Conservation (phyloP, 495 filamentous ascomycete genomes). For the Filosporella fistucella region DNA sequence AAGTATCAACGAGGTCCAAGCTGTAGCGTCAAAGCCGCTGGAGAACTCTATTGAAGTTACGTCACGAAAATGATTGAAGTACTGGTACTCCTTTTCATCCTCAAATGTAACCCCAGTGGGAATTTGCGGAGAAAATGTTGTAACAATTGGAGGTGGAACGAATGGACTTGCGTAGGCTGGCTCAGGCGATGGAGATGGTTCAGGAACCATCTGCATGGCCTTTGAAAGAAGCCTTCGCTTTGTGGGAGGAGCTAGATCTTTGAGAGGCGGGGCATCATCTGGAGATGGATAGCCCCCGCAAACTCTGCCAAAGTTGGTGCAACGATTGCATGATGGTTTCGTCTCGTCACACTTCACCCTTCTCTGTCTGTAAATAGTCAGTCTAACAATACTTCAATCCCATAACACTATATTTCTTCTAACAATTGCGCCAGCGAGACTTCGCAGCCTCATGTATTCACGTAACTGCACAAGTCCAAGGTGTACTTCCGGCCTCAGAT, state of each 20-base stretch:
- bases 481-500: background rate
- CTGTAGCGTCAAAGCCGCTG: slow-evolving; percentile 8
- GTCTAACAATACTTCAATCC: too few species aligned
- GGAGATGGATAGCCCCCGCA: slow-evolving; percentile 35
- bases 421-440: background rate
- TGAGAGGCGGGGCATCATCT: slow-evolving; percentile 8
- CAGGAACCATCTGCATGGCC: background rate
- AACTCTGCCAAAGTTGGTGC: slow-evolving; percentile 30
- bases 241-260: background rate
- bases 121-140: background rate
- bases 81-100: slow-evolving; percentile 12
- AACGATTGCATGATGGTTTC: slow-evolving; percentile 34
- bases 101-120: slow-evolving; percentile 8
- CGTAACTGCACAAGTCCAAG: too few species aligned
- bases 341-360: slow-evolving; percentile 42
- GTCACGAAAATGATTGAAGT: slow-evolving; percentile 20
- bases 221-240: slow-evolving; percentile 14
- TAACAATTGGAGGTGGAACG: background rate
- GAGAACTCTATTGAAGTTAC: slow-evolving; percentile 15
- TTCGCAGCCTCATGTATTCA: too few species aligned
- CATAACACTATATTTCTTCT: background rate
- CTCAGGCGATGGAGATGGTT: background rate
- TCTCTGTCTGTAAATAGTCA: slow-evolving; percentile 24
- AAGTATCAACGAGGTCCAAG: slow-evolving; percentile 14
- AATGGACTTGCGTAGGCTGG: background rate